Percentiles rank a stretch among this genome's conserved stretches.
These are phyloP conservation scores for Echium plantagineum DNA, from an alignment of 257 asterid genomes.

Conservation along the genomic window DNA sequence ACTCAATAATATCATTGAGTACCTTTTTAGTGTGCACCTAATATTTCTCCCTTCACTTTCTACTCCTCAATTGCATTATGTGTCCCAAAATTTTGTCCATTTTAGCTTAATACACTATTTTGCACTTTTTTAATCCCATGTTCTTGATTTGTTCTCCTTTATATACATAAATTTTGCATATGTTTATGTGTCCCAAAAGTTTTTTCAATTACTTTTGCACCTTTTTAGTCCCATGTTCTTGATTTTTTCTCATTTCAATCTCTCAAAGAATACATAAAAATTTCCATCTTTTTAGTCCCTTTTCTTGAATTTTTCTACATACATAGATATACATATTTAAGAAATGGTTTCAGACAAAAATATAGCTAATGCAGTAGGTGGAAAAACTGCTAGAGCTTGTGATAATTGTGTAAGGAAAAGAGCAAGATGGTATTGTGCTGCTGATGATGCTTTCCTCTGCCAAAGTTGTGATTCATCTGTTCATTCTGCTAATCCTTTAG, in stretches of 20 bases:
- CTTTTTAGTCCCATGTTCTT: conserved; percentile 2
- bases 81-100: not conserved
- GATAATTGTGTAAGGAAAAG: conserved; percentile 51
- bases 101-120: not conserved
- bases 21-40: not conserved
- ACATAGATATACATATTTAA: not conserved
- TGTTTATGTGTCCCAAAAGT: too few relatives aligned
- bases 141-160: conserved; percentile 1
- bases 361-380: conserved; percentile 45
- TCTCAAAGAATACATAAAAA: not conserved
- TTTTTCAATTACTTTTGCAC: not conserved
- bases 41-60: conserved; percentile 21
- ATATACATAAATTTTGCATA: too few relatives aligned
- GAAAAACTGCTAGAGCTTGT: conserved; percentile 62
- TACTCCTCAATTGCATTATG: conserved; percentile 16
- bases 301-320: not conserved
- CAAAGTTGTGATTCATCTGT: conserved; percentile 63
- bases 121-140: not conserved
- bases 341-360: conserved; percentile 34
- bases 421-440: conserved; percentile 71
- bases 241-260: not conserved
- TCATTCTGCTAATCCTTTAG: conserved; percentile 73
- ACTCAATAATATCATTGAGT: not conserved
- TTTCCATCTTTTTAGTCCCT: not conserved
- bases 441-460: conserved; percentile 83